A percentile compares a stretch with the other conserved stretches of the same genome.
These are phyloP conservation scores for Pseudopithomyces chartarum DNA, from an alignment of 2,329 filamentous ascomycete species.

Conservation along the genomic window DNA sequence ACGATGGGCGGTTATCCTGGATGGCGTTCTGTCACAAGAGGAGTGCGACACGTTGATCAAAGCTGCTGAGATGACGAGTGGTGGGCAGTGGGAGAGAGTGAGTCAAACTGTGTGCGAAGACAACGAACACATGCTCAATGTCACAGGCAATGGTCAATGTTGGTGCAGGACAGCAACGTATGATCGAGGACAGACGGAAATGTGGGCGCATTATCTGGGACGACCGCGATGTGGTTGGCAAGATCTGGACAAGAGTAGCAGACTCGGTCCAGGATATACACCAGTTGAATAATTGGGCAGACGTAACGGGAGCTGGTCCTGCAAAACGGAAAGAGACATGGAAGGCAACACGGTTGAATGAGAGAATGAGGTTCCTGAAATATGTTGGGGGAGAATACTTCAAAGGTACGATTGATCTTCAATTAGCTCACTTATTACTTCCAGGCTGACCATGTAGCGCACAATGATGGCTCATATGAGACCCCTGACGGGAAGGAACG, in stretches of 20 bases:
- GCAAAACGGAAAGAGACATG: constrained; percentile 47
- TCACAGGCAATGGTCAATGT: constrained; percentile 54
- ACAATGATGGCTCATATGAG: constrained; percentile 68
- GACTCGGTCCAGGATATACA: constrained; percentile 60
- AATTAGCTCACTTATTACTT: not conserved
- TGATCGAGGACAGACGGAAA: constrained; percentile 65
- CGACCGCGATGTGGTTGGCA: constrained; percentile 62
- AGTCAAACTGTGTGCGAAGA: constrained; percentile 41
- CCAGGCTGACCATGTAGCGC: constrained; percentile 49
- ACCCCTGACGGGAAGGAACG: constrained; percentile 55
- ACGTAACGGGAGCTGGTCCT: constrained; percentile 52
- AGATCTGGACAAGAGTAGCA: constrained; percentile 64
- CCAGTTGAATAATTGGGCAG: constrained; percentile 58
- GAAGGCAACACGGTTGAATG: constrained; percentile 61
- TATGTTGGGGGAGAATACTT: constrained; percentile 75
- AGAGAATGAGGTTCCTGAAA: constrained; percentile 73
- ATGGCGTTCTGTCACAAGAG: constrained; percentile 61
- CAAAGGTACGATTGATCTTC: constrained; percentile 42
- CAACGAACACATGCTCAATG: not conserved
- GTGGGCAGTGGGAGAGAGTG: constrained; percentile 64
- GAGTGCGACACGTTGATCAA: constrained; percentile 59
- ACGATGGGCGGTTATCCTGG: constrained; percentile 63
- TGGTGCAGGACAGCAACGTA: constrained; percentile 64
- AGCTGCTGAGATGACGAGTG: constrained; percentile 17
- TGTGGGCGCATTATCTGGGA: constrained; percentile 82